Percentiles rank a stretch among this genome's conserved stretches.
Conservation (phyloP, 2,329 filamentous ascomycete species). For the Xylariaceae sp. region DNA sequence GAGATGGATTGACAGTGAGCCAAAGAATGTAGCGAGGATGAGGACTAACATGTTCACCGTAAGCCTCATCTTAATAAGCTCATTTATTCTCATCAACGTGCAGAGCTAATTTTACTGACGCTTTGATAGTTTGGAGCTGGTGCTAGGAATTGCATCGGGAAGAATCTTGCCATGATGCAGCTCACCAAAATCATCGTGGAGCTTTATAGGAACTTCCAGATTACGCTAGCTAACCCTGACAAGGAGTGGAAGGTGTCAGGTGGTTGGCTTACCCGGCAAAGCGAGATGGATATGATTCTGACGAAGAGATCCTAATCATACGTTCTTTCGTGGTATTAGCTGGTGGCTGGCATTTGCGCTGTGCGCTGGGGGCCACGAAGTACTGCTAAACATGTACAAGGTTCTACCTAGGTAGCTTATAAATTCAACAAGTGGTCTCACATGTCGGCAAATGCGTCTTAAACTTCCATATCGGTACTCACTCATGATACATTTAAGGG, state of each 20-base stretch:
- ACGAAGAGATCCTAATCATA: too few species aligned
- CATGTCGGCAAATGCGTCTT: too few species aligned
- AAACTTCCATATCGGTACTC: too few species aligned
- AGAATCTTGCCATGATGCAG: constrained; percentile 27
- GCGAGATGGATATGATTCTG: constrained; percentile 13
- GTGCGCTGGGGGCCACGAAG: too few species aligned
- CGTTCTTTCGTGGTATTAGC: too few species aligned
- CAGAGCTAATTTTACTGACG: too few species aligned
- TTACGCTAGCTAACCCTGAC: constrained; percentile 12
- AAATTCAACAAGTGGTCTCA: too few species aligned
- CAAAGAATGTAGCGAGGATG: constrained; percentile 10
- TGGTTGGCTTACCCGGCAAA: constrained; percentile 22
- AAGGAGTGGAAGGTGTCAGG: constrained; percentile 17
- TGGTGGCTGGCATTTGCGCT: too few species aligned
- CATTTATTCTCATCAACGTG: too few species aligned
- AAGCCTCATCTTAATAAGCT: background rate
- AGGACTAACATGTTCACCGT: constrained; percentile 22
- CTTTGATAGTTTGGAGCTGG: constrained; percentile 23
- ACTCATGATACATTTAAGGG: too few species aligned
- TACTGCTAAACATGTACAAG: too few species aligned
- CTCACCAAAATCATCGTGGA: constrained; percentile 27
- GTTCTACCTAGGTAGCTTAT: too few species aligned
- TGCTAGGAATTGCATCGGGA: constrained; percentile 24
- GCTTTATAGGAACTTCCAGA: constrained; percentile 21
- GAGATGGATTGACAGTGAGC: constrained; percentile 49